Percentiles rank a stretch among this genome's conserved stretches.
Conservation (phyloP, 331 rosid species). For the Pyracantha coccinea region DNA sequence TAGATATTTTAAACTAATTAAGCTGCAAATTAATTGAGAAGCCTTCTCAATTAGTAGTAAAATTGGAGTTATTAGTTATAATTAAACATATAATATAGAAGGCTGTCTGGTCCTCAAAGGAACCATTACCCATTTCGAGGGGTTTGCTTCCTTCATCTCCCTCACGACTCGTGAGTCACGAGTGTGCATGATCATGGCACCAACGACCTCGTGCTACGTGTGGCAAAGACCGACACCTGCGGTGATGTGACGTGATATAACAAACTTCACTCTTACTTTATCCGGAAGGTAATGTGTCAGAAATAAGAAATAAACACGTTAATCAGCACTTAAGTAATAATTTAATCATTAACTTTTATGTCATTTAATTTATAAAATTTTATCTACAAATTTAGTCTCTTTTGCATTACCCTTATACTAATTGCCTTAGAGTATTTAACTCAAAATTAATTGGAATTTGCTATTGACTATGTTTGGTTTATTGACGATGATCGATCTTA, state of each 20-base stretch:
- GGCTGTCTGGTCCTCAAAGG: constrained; percentile 20
- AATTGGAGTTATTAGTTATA: too few species aligned
- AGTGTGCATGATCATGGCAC: background rate
- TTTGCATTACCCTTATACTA: background rate
- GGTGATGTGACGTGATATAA: constrained; percentile 13
- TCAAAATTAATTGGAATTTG: background rate
- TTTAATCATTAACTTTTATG: too few species aligned
- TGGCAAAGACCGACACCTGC: constrained; percentile 54
- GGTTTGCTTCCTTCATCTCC: constrained; percentile 54
- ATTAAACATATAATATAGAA: background rate
- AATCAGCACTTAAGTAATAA: too few species aligned
- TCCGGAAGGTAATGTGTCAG: too few species aligned
- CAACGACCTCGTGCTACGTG: constrained; percentile 40
- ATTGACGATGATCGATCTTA: background rate
- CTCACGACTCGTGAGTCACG: constrained; percentile 7
- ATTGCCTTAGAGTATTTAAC: background rate
- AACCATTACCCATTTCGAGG: constrained; percentile 31
- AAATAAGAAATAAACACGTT: too few species aligned
- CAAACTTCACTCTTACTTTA: background rate
- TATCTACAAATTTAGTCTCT: too few species aligned
- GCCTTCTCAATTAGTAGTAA: too few species aligned
- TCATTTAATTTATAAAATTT: too few species aligned
- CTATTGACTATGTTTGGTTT: background rate
- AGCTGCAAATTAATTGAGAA: too few species aligned
- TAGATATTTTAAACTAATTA: too few species aligned